Conservation (phyloP, 768 basidiomycete species). For the Sutorius australiensis region DNA sequence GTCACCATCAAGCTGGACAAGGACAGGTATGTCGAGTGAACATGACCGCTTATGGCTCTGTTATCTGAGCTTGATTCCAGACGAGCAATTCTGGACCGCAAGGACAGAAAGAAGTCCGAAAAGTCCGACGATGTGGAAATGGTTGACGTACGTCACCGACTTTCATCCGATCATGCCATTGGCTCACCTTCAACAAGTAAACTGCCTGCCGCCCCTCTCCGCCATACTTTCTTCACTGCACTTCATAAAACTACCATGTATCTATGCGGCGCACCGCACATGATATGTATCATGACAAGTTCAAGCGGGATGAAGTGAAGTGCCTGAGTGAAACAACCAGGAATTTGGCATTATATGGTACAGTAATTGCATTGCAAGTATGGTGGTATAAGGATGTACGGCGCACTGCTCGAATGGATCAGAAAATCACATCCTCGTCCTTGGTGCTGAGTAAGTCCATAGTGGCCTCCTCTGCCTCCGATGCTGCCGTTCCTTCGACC, state of each 20-base stretch:
- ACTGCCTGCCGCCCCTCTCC: slow-evolving; percentile 9
- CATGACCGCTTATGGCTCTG: neutral
- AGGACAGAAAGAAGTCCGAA: slow-evolving; percentile 67
- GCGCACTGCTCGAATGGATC: slow-evolving; percentile 15
- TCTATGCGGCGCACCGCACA: slow-evolving; percentile 50
- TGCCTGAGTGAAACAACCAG: slow-evolving; percentile 8
- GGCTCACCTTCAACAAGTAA: slow-evolving; percentile 23
- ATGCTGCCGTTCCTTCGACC: slow-evolving; percentile 6
- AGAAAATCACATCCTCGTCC: slow-evolving; percentile 94
- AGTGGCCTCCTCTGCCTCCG: slow-evolving; percentile 29
- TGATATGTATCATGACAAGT: slow-evolving; percentile 52
- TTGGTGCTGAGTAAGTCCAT: slow-evolving; percentile 78
- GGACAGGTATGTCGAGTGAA: slow-evolving; percentile 54
- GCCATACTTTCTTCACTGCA: slow-evolving; percentile 14
- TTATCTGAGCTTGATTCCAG: slow-evolving; percentile 35
- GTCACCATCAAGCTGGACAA: slow-evolving; percentile 90
- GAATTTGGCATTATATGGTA: slow-evolving; percentile 9
- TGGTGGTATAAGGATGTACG: slow-evolving; percentile 12
- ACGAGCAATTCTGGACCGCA: slow-evolving; percentile 83
- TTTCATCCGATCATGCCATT: slow-evolving; percentile 8
- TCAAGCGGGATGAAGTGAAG: neutral
- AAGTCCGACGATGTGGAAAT: slow-evolving; percentile 68
- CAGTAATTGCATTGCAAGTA: slow-evolving; percentile 6
- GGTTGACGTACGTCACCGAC: slow-evolving; percentile 60
- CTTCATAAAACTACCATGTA: slow-evolving; percentile 61